A percentile compares a stretch with the other conserved stretches of the same genome.
phyloP scores from a whole-genome alignment of 495 filamentous ascomycete genomes.

The Lindgomyces ingoldianus region DNA sequence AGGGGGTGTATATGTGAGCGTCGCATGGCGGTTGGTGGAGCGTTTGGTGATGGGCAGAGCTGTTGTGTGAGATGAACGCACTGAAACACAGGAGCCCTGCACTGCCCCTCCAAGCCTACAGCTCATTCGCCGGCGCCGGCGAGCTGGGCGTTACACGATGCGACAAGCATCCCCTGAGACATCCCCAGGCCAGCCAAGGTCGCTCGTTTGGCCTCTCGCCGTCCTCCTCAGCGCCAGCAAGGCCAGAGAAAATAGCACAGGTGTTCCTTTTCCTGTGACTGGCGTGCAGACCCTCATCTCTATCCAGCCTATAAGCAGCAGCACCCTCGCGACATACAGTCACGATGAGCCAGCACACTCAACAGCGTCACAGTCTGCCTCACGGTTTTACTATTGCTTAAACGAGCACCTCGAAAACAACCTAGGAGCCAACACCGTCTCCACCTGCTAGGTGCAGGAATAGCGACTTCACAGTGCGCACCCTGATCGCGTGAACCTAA shows the following conservation, averaged over 20 bases:
- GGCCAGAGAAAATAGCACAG: neutral
- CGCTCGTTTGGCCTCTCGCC: neutral
- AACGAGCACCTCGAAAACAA: neutral
- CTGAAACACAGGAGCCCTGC: conserved; percentile 1
- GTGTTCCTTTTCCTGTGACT: neutral
- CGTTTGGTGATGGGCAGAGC: conserved; percentile 21
- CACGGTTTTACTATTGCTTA: neutral
- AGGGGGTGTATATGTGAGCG: neutral
- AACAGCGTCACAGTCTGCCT: neutral
- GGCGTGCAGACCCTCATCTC: neutral
- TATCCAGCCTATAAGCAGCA: neutral
- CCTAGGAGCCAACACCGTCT: too few species aligned
- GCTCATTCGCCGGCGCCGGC: conserved; percentile 1
- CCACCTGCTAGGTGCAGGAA: neutral
- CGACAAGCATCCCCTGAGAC: conserved; percentile 9
- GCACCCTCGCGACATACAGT: neutral
- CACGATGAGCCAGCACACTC: neutral
- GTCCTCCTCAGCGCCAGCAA: neutral
- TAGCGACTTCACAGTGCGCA: too few species aligned
- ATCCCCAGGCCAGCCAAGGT: neutral
- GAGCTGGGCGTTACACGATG: neutral
- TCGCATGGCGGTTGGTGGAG: conserved; percentile 20
- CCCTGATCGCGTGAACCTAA: neutral
- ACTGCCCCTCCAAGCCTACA: neutral
- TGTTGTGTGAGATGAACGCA: neutral